Conservation (phyloP, 2,329 filamentous ascomycete genomes). For the Proliferodiscus dingleyae region DNA sequence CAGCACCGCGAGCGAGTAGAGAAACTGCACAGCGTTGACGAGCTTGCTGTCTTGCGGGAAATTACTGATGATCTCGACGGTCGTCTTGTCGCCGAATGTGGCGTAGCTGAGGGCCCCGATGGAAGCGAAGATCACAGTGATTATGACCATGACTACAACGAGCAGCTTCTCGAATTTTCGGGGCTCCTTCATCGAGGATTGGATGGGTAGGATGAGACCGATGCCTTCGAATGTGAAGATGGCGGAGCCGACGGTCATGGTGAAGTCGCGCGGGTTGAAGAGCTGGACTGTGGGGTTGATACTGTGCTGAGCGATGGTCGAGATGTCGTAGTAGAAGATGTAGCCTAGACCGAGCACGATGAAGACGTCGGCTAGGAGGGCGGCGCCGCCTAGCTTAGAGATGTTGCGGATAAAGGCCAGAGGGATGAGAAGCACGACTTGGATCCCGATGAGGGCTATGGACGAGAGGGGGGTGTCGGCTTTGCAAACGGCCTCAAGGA, state of each 20-base stretch:
- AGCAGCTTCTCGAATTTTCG: conserved; percentile 84
- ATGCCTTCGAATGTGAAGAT: conserved; percentile 99
- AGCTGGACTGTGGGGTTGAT: conserved; percentile 72
- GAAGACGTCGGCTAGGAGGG: conserved; percentile 85
- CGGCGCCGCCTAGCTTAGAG: conserved; percentile 90
- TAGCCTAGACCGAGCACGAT: conserved; percentile 89
- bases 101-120: conserved; percentile 92
- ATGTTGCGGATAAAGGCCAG: conserved; percentile 92
- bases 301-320: conserved; percentile 69
- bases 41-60: conserved; percentile 90
- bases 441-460: conserved; percentile 82
- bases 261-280: conserved; percentile 90
- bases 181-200: conserved; percentile 89
- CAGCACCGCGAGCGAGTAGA: conserved; percentile 92
- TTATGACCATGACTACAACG: conserved; percentile 85
- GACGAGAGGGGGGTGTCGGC: conserved; percentile 80
- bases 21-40: conserved; percentile 92
- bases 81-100: conserved; percentile 87
- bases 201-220: conserved; percentile 92
- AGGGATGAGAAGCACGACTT: conserved; percentile 88
- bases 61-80: conserved; percentile 92
- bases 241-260: conserved; percentile 92
- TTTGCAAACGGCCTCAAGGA: conserved; percentile 81
- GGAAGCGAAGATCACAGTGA: conserved; percentile 80
- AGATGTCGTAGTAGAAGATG: conserved; percentile 87